Evolutionary conservation across 805 yeast species (phyloP).

Genomic region (Kodamaea neixiangensis): DNA sequence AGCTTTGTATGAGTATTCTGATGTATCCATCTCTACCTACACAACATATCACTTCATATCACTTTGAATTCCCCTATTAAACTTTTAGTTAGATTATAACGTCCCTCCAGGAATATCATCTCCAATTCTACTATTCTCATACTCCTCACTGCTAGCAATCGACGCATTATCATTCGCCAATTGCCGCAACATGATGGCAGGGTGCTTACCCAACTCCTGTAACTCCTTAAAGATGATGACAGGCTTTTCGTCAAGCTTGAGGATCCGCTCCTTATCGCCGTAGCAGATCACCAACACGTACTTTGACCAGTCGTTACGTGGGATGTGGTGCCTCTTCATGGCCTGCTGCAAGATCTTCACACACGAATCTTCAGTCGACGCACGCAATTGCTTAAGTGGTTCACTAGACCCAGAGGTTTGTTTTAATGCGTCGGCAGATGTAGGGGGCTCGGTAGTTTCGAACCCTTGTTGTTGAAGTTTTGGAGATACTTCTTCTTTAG

Average conservation of each 20-base stretch:
- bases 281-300: constrained; percentile 88
- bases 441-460: not conserved
- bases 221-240: constrained; percentile 81
- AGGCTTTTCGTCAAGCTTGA: constrained; percentile 86
- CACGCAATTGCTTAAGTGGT: constrained; percentile 79
- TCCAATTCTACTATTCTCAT: constrained; percentile 42
- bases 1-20: too few species aligned
- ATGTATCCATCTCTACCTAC: too few species aligned
- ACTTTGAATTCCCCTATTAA: not conserved
- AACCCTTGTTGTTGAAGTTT: constrained; percentile 1
- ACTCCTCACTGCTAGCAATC: constrained; percentile 16
- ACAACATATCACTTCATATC: too few species aligned
- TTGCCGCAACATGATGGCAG: constrained; percentile 89
- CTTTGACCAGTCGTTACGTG: constrained; percentile 79
- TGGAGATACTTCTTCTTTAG: constrained; percentile 11
- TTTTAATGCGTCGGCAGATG: constrained; percentile 6
- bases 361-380: constrained; percentile 90
- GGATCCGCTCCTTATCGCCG: constrained; percentile 84
- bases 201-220: constrained; percentile 81
- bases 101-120: constrained; percentile 49
- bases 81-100: too few species aligned
- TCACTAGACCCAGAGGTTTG: constrained; percentile 37
- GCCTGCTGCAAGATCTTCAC: constrained; percentile 85
- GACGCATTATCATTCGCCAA: constrained; percentile 50
- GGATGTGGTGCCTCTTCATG: constrained; percentile 78